phyloP scores from a whole-genome alignment of 345 rosid genomes.

The Pugionium cornutum region DNA sequence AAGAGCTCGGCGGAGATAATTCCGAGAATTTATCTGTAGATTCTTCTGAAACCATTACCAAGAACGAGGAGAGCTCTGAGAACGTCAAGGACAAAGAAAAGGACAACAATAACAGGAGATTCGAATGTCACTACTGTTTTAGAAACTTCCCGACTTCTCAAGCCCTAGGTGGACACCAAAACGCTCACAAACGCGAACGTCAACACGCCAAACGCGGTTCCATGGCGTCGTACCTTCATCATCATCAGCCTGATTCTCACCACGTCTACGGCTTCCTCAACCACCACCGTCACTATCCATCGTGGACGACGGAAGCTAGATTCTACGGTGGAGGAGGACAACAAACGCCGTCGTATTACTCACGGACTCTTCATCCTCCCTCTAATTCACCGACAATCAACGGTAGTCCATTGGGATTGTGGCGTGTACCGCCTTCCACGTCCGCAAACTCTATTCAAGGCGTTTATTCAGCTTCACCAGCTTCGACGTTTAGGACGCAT shows the following conservation, averaged over 20 bases:
- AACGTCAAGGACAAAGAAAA: slow-evolving; percentile 47
- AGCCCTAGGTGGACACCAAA: slow-evolving; percentile 98
- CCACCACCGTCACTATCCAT: slow-evolving; percentile 49
- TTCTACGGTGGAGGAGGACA: slow-evolving; percentile 51
- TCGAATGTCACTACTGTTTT: slow-evolving; percentile 95
- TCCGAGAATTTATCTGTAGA: slow-evolving; percentile 13
- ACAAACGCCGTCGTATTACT: slow-evolving; percentile 52
- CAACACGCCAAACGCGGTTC: slow-evolving; percentile 91
- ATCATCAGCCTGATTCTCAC: slow-evolving; percentile 48
- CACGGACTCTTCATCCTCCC: slow-evolving; percentile 44
- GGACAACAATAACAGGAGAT: slow-evolving; percentile 54
- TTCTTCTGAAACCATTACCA: slow-evolving; percentile 20
- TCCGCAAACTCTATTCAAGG: slow-evolving; percentile 34
- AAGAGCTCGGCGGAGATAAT: slow-evolving; percentile 53
- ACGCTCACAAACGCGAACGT: slow-evolving; percentile 98
- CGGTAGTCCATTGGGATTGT: slow-evolving; percentile 72
- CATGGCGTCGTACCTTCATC: slow-evolving; percentile 60
- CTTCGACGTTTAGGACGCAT: slow-evolving; percentile 23
- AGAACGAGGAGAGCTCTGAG: slow-evolving; percentile 34
- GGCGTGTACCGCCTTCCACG: slow-evolving; percentile 65
- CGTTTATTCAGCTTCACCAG: slow-evolving; percentile 31
- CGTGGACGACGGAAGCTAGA: slow-evolving; percentile 44
- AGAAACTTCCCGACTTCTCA: slow-evolving; percentile 98
- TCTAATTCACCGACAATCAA: slow-evolving; percentile 51
- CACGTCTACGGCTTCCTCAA: slow-evolving; percentile 47